A percentile compares a stretch with the other conserved stretches of the same genome.
These are phyloP conservation scores for Russula compacta DNA, from an alignment of 768 basidiomycete genomes.

Conservation along the genomic window DNA sequence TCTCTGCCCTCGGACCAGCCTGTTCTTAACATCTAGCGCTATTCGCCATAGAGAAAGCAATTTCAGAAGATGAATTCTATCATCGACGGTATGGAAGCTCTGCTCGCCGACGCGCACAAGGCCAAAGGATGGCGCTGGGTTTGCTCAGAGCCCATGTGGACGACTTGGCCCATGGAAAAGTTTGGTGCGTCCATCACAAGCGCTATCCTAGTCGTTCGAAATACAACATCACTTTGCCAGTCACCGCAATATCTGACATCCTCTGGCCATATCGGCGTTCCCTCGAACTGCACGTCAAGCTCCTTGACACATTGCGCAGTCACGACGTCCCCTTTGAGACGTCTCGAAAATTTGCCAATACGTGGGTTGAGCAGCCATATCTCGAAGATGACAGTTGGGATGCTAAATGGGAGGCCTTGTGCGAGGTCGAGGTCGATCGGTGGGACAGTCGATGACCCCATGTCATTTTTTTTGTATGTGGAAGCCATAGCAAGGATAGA, in stretches of 20 bases:
- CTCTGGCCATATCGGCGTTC: constrained; percentile 61
- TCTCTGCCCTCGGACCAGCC: not conserved
- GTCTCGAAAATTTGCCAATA: constrained; percentile 49
- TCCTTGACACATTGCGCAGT: constrained; percentile 48
- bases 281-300: constrained; percentile 43
- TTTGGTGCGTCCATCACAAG: constrained; percentile 43
- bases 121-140: constrained; percentile 67
- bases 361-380: constrained; percentile 63
- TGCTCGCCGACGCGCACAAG: constrained; percentile 62
- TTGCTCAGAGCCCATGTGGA: constrained; percentile 64
- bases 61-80: constrained; percentile 56
- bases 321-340: constrained; percentile 65
- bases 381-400: constrained; percentile 65
- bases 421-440: constrained; percentile 63
- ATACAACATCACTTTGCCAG: constrained; percentile 28
- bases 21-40: not conserved
- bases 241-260: constrained; percentile 44
- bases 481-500: not conserved
- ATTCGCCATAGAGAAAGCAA: constrained; percentile 48
- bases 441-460: constrained; percentile 38
- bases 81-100: constrained; percentile 54
- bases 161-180: constrained; percentile 72
- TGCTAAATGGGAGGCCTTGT: constrained; percentile 69
- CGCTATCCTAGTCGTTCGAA: not conserved
- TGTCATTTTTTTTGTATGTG: constrained; percentile 1